phyloP scores from a whole-genome alignment of 2,329 filamentous ascomycete genomes.

The Colletotrichum liriopes region DNA sequence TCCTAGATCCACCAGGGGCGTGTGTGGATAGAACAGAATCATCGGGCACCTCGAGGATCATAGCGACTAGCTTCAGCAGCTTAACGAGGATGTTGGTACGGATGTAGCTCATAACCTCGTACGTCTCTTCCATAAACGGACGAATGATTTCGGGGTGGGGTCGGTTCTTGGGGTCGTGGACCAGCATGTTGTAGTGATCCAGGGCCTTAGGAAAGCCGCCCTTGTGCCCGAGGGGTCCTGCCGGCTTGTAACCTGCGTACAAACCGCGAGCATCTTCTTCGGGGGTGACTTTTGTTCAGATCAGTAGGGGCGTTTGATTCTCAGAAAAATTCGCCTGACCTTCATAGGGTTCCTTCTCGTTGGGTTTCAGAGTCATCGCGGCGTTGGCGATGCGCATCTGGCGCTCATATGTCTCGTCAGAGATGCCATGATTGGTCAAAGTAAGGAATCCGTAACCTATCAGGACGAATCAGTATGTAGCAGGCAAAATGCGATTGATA shows the following conservation, averaged over 20 bases:
- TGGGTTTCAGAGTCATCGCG: conserved; percentile 48
- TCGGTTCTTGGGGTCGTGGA: conserved; percentile 47
- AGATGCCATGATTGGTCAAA: conserved; percentile 49
- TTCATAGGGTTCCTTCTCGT: conserved; percentile 50
- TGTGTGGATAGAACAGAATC: conserved; percentile 55
- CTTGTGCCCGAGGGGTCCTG: conserved; percentile 46
- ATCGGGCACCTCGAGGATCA: conserved; percentile 56
- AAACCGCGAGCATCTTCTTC: conserved; percentile 49
- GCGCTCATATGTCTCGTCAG: conserved; percentile 46
- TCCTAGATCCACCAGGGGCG: conserved; percentile 52
- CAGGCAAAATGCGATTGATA: not conserved
- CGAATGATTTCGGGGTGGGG: conserved; percentile 42
- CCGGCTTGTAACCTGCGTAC: conserved; percentile 50
- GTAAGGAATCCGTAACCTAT: conserved; percentile 46
- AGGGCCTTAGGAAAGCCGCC: conserved; percentile 23
- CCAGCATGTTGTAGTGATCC: conserved; percentile 29
- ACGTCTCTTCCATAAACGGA: conserved; percentile 47
- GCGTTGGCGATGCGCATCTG: conserved; percentile 50
- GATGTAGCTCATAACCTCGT: conserved; percentile 49
- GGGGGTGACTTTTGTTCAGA: conserved; percentile 44
- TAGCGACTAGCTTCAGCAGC: conserved; percentile 56
- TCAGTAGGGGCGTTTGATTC: not conserved
- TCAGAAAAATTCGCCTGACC: conserved; percentile 25
- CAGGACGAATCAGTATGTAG: not conserved
- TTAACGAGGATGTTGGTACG: conserved; percentile 50